Conservation (phyloP, 129 eudicot species). For the Ambrosia artemisiifolia region DNA sequence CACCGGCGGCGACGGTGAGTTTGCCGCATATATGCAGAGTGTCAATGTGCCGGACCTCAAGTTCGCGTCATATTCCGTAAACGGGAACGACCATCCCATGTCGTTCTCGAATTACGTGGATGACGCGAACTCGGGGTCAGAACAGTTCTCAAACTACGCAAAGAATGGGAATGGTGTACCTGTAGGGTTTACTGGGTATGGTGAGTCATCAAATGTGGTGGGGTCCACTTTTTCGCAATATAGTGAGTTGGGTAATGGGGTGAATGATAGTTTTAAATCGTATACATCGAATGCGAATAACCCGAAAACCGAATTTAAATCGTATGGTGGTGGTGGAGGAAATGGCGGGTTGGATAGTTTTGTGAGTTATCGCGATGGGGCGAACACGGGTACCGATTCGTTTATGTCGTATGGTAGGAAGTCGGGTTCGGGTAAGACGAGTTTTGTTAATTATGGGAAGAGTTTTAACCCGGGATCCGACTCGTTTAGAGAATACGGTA, state of each 20-base stretch:
- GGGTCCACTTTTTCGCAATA: slow-evolving; percentile 67
- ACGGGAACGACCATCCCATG: slow-evolving; percentile 40
- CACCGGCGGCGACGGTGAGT: slow-evolving; percentile 69
- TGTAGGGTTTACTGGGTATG: slow-evolving; percentile 52
- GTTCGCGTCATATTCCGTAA: slow-evolving; percentile 47
- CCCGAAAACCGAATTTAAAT: slow-evolving; percentile 64
- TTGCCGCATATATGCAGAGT: slow-evolving; percentile 42
- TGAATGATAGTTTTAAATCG: slow-evolving; percentile 55
- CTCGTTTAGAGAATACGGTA: slow-evolving; percentile 66
- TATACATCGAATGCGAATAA: slow-evolving; percentile 53
- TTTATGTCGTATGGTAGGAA: slow-evolving; percentile 51
- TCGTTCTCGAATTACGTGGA: slow-evolving; percentile 53
- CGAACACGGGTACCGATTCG: slow-evolving; percentile 66
- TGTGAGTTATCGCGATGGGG: slow-evolving; percentile 50
- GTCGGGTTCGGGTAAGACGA: slow-evolving; percentile 47
- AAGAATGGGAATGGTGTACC: slow-evolving; percentile 60
- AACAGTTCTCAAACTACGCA: slow-evolving; percentile 53
- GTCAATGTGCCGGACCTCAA: slow-evolving; percentile 68
- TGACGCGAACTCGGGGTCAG: slow-evolving; percentile 73
- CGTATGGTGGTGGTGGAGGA: slow-evolving; percentile 54
- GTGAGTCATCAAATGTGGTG: slow-evolving; percentile 51
- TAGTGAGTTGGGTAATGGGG: slow-evolving; percentile 50
- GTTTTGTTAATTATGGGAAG: slow-evolving; percentile 65
- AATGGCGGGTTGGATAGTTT: slow-evolving; percentile 53
- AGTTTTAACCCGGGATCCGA: slow-evolving; percentile 63